Evolutionary conservation across 1,139 yeast species (phyloP), one percentile per base, ranked within the genome.

Genomic region (Ogataea hybrid): DNA sequence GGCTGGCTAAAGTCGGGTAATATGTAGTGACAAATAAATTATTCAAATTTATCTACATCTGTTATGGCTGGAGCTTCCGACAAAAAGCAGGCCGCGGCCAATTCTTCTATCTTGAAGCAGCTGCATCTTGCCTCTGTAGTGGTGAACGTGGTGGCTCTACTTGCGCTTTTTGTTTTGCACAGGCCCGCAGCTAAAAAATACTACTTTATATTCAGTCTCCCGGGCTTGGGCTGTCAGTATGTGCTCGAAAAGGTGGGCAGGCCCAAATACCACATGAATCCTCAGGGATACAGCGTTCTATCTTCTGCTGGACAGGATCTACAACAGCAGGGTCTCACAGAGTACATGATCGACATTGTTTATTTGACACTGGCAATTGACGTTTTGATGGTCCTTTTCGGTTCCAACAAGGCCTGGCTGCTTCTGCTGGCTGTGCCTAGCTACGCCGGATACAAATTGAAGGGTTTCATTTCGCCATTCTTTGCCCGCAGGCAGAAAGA

Each of bases 301-400:
- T 58, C 75, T 2, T 66, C 63, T 17, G 61, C 84, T 2, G 95
- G 95, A 2, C 79, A 75, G 34, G 90, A 87, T 56, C 69, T 86
- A 47, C 62, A 64, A 35, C 86, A 80, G 47, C 62, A 67, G 3
- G 96, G 95, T 0, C 66, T 87, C 33, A 82, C 81, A 16, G 95
- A 87, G 61, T 85, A 84, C 66, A 65, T 85, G 65, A 83, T 83
- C 57, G 96, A 87, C 58, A 64, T 85, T 17, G 69, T 87, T 43
- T 86, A 86, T 57, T 63, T 84, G 41, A 85, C 95, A 1, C 73
- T 86, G 73, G 56, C 74, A 12, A 69, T 82, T 49, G 81, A 80
- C 51, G 42, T 82, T 0, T 63, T 84, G 39, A 74, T 80, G 64
- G 58, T 79, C 11, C 16, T 79, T 0, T 61, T 77, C 31, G 87